Conservation (phyloP, 768 basidiomycete species). For the Dioszegia hungarica region DNA sequence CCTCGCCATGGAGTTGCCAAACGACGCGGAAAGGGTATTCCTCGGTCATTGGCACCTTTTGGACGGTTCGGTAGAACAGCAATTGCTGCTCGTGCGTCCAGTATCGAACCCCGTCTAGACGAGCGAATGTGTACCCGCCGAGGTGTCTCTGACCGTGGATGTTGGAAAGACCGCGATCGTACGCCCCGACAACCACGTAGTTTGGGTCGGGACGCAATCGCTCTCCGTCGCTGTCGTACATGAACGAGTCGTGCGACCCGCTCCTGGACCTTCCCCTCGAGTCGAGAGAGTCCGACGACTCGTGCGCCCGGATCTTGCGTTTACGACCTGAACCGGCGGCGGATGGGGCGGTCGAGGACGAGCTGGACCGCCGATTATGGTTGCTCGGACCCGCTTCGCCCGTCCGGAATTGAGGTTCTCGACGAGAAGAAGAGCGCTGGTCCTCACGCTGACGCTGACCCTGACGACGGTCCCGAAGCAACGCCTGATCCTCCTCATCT, state of each 20-base stretch:
- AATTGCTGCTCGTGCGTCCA: conserved; percentile 34
- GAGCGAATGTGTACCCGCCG: conserved; percentile 18
- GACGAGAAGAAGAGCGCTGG: no score
- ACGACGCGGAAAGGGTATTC: conserved; percentile 29
- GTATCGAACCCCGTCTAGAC: conserved; percentile 18
- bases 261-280: no score
- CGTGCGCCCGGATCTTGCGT: no score
- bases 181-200: conserved; percentile 14
- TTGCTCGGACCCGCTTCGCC: no score
- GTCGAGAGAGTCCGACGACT: no score
- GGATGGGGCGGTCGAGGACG: neutral
- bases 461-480: no score
- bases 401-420: no score
- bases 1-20: conserved; percentile 31
- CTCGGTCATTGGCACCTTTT: conserved; percentile 30
- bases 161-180: conserved; percentile 3
- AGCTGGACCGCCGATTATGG: neutral
- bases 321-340: no score
- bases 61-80: conserved; percentile 37
- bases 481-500: neutral
- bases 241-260: conserved; percentile 19
- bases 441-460: no score
- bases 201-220: conserved; percentile 15
- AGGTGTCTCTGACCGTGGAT: conserved; percentile 28
- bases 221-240: conserved; percentile 26